These are phyloP conservation scores for Leucosporidium creatinivorum DNA, from an alignment of 768 basidiomycete species.

Conservation along the genomic window DNA sequence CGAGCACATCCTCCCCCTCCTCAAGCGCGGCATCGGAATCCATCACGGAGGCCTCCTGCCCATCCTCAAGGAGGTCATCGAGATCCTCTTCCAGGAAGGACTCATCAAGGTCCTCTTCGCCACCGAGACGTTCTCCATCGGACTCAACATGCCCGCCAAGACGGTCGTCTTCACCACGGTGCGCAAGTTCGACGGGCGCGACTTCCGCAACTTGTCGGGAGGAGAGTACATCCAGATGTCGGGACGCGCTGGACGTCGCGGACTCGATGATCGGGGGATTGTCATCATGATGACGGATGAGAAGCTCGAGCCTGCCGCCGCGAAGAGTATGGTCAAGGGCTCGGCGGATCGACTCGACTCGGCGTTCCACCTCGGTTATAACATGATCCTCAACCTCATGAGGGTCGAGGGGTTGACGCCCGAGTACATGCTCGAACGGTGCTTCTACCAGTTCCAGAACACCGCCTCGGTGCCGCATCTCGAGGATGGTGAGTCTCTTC, in stretches of 20 bases:
- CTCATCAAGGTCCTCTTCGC: conserved; percentile 97
- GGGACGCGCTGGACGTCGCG: conserved; percentile 92
- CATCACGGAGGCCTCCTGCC: conserved; percentile 97
- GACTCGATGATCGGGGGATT: conserved; percentile 94
- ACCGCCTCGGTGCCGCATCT: conserved; percentile 77
- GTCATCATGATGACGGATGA: conserved; percentile 99
- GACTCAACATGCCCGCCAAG: conserved; percentile 97
- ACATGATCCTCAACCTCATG: conserved; percentile 97
- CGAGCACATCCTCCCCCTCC: conserved; percentile 77
- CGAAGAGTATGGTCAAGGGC: conserved; percentile 96
- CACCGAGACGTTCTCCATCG: conserved; percentile 97
- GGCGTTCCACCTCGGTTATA: conserved; percentile 96
- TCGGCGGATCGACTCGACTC: conserved; percentile 95
- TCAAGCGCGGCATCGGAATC: conserved; percentile 92
- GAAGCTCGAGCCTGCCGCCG: conserved; percentile 83
- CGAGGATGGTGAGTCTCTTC: conserved; percentile 60
- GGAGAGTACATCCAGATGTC: conserved; percentile 99
- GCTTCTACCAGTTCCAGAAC: conserved; percentile 98
- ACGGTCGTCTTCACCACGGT: conserved; percentile 95
- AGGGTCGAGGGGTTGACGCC: conserved; percentile 97
- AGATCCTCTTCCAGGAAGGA: conserved; percentile 97
- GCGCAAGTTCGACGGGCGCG: conserved; percentile 91
- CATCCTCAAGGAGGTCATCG: conserved; percentile 96
- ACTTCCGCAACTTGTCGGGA: conserved; percentile 79
- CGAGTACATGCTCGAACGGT: conserved; percentile 93